phyloP scores from a whole-genome alignment of 106 monocot genomes.

The Hemerocallis citrina region DNA sequence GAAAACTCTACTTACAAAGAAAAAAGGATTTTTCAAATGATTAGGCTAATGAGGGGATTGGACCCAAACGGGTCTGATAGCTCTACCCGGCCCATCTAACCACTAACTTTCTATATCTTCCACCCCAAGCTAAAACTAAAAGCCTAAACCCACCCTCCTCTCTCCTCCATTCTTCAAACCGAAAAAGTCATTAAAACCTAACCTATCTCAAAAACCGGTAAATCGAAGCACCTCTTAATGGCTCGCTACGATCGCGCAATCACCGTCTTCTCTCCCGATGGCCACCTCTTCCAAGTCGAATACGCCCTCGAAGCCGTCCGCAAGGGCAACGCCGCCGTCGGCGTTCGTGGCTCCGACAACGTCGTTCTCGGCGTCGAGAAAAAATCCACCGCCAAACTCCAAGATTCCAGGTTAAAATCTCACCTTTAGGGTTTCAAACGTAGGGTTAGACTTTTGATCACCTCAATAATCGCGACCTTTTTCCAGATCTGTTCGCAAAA shows the following conservation, averaged over 20 bases:
- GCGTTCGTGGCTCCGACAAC: constrained; percentile 88
- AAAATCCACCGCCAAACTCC: constrained; percentile 88
- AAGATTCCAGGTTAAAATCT: constrained; percentile 66
- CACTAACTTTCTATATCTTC: no score
- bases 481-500: constrained; percentile 66
- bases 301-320: constrained; percentile 98
- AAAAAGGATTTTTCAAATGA: no score
- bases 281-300: constrained; percentile 96
- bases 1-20: no score
- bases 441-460: neutral
- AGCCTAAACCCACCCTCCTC: neutral
- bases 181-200: no score
- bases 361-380: constrained; percentile 98
- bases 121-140: neutral
- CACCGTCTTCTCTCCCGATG: constrained; percentile 97
- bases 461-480: neutral
- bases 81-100: no score
- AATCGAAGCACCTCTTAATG: no score
- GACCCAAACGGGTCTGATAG: no score
- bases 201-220: no score
- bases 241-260: constrained; percentile 98
- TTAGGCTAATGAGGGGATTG: no score
- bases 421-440: neutral
- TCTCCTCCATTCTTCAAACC: neutral
- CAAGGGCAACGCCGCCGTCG: constrained; percentile 94